Base-by-base conservation (phyloP, 2,329 filamentous ascomycete genomes). In the Colletotrichum tropicale region DNA sequence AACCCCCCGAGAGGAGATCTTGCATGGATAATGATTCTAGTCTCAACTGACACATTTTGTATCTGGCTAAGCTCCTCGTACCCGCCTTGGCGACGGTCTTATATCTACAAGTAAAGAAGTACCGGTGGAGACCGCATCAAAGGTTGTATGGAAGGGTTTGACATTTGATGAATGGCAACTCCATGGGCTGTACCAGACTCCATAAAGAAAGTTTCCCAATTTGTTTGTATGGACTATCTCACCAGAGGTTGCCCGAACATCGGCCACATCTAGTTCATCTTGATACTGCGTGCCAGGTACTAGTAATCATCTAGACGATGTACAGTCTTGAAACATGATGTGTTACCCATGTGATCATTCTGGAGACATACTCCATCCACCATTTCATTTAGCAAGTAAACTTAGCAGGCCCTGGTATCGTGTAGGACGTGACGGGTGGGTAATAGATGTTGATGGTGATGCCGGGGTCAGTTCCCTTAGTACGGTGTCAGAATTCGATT, bases 361-460 rank as follows among this genome's bases (percentile, higher is more conserved):
- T 52, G n/a, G n/a, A n/a, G 2, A 2, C 55, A 58, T 30, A 18
- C 0, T 12, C 9, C 8, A 12, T 58, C 24, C 10, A 58, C 1
- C 16, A 58, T 16, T 12, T 0, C 55, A 21, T 52, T 28, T 72
- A 70, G 77, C 81, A 81, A 16, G 76, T 78, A 74, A 83, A 79
- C 62, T 78, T 67, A 5, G 71, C 68, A 8, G 81, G 80, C 4
- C 80, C 81, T 10, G 81, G 80, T 61, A 82, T 77, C 8, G 65
- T 72, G 65, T 82, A 83, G 68, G 76, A 79, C 8, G 77, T 80
- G n/a, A 79, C 78, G 0, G 76, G 76, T 13, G 79, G 77, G 60
- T 77, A 81, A 76, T 85, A 85, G 73, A 86, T 85, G 78, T 84
- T 85, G 71, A 86, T 74, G 8, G 84, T 78, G 30, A 85, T 79